phyloP scores from a whole-genome alignment of 768 basidiomycete genomes.

The Fomitopsis pulvina region DNA sequence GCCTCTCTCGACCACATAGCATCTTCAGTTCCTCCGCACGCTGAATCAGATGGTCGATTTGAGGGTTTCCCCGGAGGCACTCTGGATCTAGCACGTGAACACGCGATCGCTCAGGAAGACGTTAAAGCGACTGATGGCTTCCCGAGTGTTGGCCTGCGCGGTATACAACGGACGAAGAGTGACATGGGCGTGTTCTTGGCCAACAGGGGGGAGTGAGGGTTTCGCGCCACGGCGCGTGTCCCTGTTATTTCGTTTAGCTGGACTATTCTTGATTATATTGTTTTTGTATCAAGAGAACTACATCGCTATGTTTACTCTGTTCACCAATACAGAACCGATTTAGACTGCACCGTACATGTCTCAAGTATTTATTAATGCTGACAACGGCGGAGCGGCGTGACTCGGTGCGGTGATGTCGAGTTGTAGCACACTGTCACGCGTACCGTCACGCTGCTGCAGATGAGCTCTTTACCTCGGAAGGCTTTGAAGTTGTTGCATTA shows the following conservation, averaged over 20 bases:
- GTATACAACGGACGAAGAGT: slow-evolving; percentile 27
- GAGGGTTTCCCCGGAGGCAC: slow-evolving; percentile 28
- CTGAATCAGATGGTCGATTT: slow-evolving; percentile 20
- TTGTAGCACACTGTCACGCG: too few species aligned
- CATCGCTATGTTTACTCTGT: too few species aligned
- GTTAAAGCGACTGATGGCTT: slow-evolving; percentile 18
- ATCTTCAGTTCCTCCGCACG: neutral
- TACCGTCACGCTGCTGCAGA: neutral
- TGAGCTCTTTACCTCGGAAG: neutral
- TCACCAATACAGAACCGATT: too few species aligned
- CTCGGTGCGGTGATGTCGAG: too few species aligned
- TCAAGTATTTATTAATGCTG: too few species aligned
- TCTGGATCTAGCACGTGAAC: slow-evolving; percentile 2
- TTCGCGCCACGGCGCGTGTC: too few species aligned
- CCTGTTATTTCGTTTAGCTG: too few species aligned
- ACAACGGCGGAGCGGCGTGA: too few species aligned
- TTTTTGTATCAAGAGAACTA: too few species aligned
- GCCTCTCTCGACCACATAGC: neutral
- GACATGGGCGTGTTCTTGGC: slow-evolving; percentile 38
- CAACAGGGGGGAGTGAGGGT: slow-evolving; percentile 19
- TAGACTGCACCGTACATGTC: too few species aligned
- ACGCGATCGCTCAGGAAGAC: neutral
- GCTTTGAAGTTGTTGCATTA: too few species aligned
- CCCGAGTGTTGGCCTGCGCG: slow-evolving; percentile 33
- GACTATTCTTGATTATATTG: too few species aligned